Conservation (phyloP, 352 stramenopile species). For the Phytopythium montanum region DNA sequence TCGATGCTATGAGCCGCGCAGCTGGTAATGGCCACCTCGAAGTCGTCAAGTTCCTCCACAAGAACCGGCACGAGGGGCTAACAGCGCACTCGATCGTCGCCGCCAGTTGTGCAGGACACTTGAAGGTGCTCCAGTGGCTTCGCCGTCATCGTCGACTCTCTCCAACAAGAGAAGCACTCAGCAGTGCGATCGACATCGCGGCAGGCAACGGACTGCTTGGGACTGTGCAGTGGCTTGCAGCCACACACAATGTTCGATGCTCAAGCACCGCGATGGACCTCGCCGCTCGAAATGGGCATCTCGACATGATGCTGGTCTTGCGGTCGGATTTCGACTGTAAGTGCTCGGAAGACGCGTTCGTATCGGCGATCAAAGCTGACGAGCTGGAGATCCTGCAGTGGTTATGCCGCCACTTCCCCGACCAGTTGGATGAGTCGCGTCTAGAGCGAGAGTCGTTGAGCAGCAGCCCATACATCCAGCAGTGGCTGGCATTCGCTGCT, state of each 20-base stretch:
- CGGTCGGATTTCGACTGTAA: not conserved
- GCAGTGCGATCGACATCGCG: not conserved
- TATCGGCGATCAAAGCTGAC: not conserved
- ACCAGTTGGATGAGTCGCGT: no score
- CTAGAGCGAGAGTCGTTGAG: no score
- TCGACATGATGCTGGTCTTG: slow-evolving; percentile 8
- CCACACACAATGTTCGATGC: no score
- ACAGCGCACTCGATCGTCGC: not conserved
- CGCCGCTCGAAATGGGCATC: slow-evolving; percentile 6
- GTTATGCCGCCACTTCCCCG: not conserved
- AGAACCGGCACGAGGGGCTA: slow-evolving; percentile 20
- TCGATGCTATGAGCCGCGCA: not conserved
- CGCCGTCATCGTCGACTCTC: not conserved
- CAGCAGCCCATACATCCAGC: no score
- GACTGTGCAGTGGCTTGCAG: no score
- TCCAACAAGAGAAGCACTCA: not conserved
- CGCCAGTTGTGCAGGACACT: slow-evolving; percentile 15
- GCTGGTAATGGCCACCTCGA: no score
- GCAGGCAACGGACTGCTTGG: no score
- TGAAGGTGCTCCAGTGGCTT: slow-evolving; percentile 26
- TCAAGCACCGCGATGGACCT: slow-evolving; percentile 2
- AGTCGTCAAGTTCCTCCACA: no score
- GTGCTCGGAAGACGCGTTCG: not conserved
- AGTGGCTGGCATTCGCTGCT: no score
- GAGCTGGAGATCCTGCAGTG: not conserved